A percentile compares a stretch with the other conserved stretches of the same genome.
Conservation (phyloP, 2,329 filamentous ascomycete genomes). For the Arthrobotrys conoides region DNA sequence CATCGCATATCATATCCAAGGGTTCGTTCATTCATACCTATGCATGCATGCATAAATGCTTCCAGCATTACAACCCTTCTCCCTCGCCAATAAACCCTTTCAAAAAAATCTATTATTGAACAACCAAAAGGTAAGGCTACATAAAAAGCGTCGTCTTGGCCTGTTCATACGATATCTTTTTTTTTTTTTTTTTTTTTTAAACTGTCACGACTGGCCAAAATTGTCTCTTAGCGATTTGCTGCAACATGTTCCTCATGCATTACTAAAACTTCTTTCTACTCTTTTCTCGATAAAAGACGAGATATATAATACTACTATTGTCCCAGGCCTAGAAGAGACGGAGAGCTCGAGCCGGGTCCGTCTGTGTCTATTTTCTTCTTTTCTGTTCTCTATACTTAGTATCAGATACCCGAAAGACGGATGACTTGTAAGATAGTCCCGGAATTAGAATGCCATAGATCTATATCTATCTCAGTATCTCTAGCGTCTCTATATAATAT, state of each 20-base stretch:
- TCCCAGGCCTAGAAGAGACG: constrained; percentile 7
- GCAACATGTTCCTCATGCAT: constrained; percentile 52
- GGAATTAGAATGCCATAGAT: constrained; percentile 51
- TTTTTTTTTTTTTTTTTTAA: constrained; percentile 6
- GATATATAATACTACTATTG: constrained; percentile 32
- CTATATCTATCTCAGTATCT: background rate
- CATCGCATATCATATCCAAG: constrained; percentile 11
- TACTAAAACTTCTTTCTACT: constrained; percentile 33
- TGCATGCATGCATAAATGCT: background rate
- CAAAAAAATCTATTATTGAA: constrained; percentile 30
- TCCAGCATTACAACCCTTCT: background rate
- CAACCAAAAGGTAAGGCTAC: constrained; percentile 56
- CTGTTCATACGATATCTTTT: constrained; percentile 50
- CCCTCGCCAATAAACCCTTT: background rate
- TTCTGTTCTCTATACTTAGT: constrained; percentile 38
- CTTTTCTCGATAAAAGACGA: constrained; percentile 30
- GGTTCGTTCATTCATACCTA: constrained; percentile 26
- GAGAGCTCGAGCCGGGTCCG: constrained; percentile 5
- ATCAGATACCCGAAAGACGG: constrained; percentile 59
- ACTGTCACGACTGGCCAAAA: constrained; percentile 45
- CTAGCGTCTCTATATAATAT: background rate
- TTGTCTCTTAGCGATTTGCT: constrained; percentile 59
- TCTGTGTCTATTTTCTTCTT: constrained; percentile 21
- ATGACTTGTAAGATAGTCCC: constrained; percentile 56
- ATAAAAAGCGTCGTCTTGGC: constrained; percentile 51